Evolutionary conservation across 2,329 filamentous ascomycete genomes (phyloP), one percentile per base, ranked within the genome.

Genomic region (Paramyrothecium roridum): DNA sequence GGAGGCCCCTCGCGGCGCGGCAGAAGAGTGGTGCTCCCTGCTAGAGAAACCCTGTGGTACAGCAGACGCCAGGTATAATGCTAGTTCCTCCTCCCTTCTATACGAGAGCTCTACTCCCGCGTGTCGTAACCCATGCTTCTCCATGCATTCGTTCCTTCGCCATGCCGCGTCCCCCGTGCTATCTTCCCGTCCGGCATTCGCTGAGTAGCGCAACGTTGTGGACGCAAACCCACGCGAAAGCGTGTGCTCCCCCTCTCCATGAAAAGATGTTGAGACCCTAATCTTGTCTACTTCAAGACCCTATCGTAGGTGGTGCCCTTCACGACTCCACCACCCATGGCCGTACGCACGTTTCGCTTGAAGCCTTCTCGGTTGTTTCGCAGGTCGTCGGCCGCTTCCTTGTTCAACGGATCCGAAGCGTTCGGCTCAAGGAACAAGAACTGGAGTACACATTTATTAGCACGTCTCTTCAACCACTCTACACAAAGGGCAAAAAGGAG

Each of bases 401-500:
- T 97, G 76, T 99, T 99, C 58, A 99, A 78, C n/a, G 95, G 95
- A 69, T 99, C 95, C 50, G 90, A 93, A 11, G 95, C 92, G 69
- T 99, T 99, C 19, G 95, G 95, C 72, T 99, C 95, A 59, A 98
- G 86, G 81, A 99, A 99, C 52, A 99, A 82, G 70, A 98, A 98
- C 88, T 96, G 54, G 40, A 30, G 6, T 17, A 20, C 26, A 2
- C 34, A 11, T 13, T 21, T 40, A 53, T 69, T 60, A 70, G 65
- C 56, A 52, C 48, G 16, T 17, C 20, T 8, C 17, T 13, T 21
- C n/a, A 21, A 4, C 49, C 17, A 3, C 20, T 19, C 30, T 12
- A 40, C 49, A 19, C 12, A 22, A 13, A 43, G 16, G n/a, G 33
- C 33, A 4, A 43, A 43, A 43, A 6, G 6, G 37, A 4, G 4